These are phyloP conservation scores for Sphaerulina musiva DNA, from an alignment of 2,329 filamentous ascomycete genomes.

Conservation along the genomic window DNA sequence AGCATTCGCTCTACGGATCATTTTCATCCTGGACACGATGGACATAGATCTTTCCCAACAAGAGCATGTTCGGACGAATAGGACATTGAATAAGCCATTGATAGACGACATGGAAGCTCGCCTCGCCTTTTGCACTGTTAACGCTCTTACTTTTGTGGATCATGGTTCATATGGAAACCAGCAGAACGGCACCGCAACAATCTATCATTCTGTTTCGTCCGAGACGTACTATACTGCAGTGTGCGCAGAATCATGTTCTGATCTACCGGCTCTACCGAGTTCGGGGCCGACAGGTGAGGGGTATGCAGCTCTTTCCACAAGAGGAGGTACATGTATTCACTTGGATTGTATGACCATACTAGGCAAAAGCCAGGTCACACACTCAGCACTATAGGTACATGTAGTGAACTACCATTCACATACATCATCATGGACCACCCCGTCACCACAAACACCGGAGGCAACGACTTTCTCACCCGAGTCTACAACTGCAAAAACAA, in stretches of 20 bases:
- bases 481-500: constrained; percentile 35
- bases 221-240: background rate
- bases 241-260: background rate
- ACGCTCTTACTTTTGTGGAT: no score
- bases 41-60: constrained; percentile 6
- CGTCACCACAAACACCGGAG: constrained; percentile 14
- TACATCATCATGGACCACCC: background rate
- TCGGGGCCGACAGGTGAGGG: constrained; percentile 2
- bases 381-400: no score
- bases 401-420: background rate
- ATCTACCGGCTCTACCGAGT: constrained; percentile 1
- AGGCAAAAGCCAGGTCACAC: constrained; percentile 1
- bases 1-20: background rate
- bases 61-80: background rate
- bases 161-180: no score
- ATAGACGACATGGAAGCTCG: no score
- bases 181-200: background rate
- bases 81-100: no score
- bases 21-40: constrained; percentile 6
- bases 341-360: background rate
- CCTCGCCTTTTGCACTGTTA: no score
- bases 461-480: constrained; percentile 30
- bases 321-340: background rate
- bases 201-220: background rate
- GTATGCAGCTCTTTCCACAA: background rate